These are phyloP conservation scores for Rhynchospora pubera DNA, from an alignment of 176 grass and related monocot genomes.

Conservation along the genomic window DNA sequence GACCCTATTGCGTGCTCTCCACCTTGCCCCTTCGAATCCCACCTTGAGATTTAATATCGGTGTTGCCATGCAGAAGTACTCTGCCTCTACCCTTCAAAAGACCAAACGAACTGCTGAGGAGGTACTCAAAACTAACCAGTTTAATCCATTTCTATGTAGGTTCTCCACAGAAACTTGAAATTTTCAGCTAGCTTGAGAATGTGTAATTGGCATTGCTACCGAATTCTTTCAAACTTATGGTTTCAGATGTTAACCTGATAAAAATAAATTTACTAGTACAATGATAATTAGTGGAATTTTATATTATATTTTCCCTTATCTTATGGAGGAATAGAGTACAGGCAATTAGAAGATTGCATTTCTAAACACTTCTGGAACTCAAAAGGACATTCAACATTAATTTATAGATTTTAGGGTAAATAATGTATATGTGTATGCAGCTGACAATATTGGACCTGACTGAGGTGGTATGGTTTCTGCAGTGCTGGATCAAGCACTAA, in stretches of 20 bases:
- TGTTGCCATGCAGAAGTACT: conserved; percentile 98
- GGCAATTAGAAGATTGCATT: not conserved
- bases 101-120: conserved; percentile 84
- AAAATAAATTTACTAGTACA: not conserved
- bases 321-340: not conserved
- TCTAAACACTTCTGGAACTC: not conserved
- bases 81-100: conserved; percentile 87
- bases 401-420: not conserved
- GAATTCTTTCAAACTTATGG: not conserved
- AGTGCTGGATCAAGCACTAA: not conserved
- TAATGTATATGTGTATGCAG: not conserved
- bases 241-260: not conserved
- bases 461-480: not conserved
- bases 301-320: not conserved
- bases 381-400: not conserved
- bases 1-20: conserved; percentile 85
- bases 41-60: conserved; percentile 80
- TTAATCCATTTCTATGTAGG: not conserved
- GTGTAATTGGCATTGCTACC: not conserved
- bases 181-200: not conserved
- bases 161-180: not conserved
- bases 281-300: not conserved
- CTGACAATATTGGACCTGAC: not conserved
- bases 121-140: conserved; percentile 24
- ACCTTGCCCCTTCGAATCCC: conserved; percentile 94